Evolutionary conservation across 805 yeast species (phyloP).

Genomic region (Lachancea sp.): DNA sequence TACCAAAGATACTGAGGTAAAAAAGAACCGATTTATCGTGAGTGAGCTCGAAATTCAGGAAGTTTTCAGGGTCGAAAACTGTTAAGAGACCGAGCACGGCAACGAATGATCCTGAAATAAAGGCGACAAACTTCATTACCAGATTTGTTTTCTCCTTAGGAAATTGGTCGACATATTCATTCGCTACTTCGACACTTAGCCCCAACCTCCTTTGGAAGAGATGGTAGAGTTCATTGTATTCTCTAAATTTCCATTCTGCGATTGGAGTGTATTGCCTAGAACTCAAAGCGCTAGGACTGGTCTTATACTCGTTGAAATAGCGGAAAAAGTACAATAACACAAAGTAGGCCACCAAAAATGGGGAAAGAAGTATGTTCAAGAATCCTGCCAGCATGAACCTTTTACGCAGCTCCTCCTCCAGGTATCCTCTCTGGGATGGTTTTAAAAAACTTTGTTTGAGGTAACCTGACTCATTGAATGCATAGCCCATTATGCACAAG

Average conservation of each 20-base stretch:
- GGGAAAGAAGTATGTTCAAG: conserved; percentile 74
- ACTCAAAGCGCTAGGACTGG: conserved; percentile 77
- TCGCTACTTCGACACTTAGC: conserved; percentile 71
- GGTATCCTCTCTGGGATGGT: conserved; percentile 57
- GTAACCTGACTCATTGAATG: conserved; percentile 80
- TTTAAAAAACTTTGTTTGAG: conserved; percentile 64
- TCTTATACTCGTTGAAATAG: conserved; percentile 86
- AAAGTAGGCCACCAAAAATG: conserved; percentile 79
- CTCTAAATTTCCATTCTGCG: conserved; percentile 94
- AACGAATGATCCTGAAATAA: conserved; percentile 81
- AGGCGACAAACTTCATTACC: conserved; percentile 54
- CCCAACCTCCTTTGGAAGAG: conserved; percentile 74
- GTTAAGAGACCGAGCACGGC: conserved; percentile 78
- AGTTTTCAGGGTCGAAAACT: conserved; percentile 81
- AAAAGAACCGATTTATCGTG: conserved; percentile 76
- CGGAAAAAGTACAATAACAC: conserved; percentile 77
- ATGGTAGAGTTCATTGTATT: conserved; percentile 88
- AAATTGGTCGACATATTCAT: conserved; percentile 80
- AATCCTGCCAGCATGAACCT: conserved; percentile 85
- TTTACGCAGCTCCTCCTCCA: conserved; percentile 64
- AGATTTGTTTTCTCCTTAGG: conserved; percentile 70
- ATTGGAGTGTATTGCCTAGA: conserved; percentile 86
- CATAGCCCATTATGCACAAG: conserved; percentile 78
- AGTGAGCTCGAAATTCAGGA: conserved; percentile 82
- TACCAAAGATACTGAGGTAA: conserved; percentile 83